Conservation (phyloP, 306 rosid species). For the Lotus japonicus region DNA sequence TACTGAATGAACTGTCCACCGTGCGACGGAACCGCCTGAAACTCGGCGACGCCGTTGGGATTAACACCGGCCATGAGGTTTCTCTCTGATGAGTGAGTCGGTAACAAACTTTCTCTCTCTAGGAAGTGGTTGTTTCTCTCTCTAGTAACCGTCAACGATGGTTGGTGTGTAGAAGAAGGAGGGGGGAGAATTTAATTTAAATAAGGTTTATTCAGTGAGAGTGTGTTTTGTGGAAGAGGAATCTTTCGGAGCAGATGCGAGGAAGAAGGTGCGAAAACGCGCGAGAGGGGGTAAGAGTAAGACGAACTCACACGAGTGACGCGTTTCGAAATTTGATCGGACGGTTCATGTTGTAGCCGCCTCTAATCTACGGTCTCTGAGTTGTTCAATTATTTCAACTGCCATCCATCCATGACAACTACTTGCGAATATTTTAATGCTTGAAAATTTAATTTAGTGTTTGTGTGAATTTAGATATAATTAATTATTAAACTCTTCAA, state of each 20-base stretch:
- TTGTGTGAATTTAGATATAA: too few relatives aligned
- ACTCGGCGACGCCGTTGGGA: constrained; percentile 42
- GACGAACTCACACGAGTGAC: constrained; percentile 13
- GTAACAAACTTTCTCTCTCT: constrained; percentile 11
- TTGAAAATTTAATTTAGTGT: too few relatives aligned
- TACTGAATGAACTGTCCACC: constrained; percentile 80
- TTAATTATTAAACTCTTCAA: too few relatives aligned
- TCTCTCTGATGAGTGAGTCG: neutral
- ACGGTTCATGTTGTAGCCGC: constrained; percentile 63
- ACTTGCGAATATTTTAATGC: too few relatives aligned
- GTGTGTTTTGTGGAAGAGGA: neutral
- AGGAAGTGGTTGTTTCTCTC: constrained; percentile 17
- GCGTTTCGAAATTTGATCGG: constrained; percentile 24
- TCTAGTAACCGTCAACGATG: constrained; percentile 15
- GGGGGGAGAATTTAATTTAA: constrained; percentile 15
- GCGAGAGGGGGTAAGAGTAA: constrained; percentile 25
- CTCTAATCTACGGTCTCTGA: constrained; percentile 41
- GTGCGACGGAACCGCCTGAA: constrained; percentile 62
- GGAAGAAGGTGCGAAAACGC: constrained; percentile 59
- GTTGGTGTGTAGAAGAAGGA: constrained; percentile 18
- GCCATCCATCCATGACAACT: neutral
- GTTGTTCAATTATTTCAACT: constrained; percentile 48
- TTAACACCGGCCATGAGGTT: constrained; percentile 50
- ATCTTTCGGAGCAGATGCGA: constrained; percentile 40
- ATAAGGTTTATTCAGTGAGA: neutral